phyloP scores from a whole-genome alignment of 257 asterid species.

The Gardenia jasminoides region DNA sequence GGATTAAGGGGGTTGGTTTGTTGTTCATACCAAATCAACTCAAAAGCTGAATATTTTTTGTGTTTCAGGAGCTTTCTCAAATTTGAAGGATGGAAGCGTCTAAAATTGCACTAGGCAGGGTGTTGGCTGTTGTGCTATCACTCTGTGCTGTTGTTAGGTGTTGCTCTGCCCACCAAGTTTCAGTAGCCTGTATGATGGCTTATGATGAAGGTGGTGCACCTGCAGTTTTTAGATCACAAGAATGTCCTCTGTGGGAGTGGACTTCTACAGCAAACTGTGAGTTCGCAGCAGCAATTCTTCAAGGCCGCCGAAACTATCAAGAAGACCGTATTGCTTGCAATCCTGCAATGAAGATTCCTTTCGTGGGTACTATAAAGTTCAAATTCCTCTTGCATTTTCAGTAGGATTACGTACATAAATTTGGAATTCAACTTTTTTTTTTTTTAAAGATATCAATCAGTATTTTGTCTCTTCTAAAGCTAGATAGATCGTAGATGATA shows the following conservation, averaged over 20 bases:
- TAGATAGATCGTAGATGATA: not conserved
- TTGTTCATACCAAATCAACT: not conserved
- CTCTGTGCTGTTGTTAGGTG: conserved; percentile 22
- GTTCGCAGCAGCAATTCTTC: conserved; percentile 46
- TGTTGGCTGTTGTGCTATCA: conserved; percentile 4
- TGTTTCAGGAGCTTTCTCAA: conserved; percentile 3
- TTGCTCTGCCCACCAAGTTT: conserved; percentile 36
- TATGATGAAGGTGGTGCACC: conserved; percentile 68
- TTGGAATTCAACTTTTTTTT: not conserved
- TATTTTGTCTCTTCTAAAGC: not conserved
- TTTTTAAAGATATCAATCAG: not conserved
- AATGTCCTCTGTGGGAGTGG: conserved; percentile 53
- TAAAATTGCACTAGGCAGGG: not conserved
- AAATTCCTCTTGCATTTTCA: not conserved
- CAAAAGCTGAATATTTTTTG: not conserved
- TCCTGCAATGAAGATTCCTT: conserved; percentile 49
- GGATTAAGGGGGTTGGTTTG: not conserved
- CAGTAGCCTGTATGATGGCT: conserved; percentile 62
- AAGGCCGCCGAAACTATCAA: conserved; percentile 67
- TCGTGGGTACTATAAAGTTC: conserved; percentile 39
- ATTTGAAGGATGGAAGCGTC: conserved; percentile 7
- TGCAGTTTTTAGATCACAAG: conserved; percentile 46
- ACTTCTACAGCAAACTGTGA: conserved; percentile 35
- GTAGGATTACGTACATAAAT: not conserved
- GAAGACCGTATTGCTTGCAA: conserved; percentile 72